Percentiles rank a stretch among this genome's conserved stretches.
phyloP scores from a whole-genome alignment of 345 rosid species.

The Reutealis trisperma region DNA sequence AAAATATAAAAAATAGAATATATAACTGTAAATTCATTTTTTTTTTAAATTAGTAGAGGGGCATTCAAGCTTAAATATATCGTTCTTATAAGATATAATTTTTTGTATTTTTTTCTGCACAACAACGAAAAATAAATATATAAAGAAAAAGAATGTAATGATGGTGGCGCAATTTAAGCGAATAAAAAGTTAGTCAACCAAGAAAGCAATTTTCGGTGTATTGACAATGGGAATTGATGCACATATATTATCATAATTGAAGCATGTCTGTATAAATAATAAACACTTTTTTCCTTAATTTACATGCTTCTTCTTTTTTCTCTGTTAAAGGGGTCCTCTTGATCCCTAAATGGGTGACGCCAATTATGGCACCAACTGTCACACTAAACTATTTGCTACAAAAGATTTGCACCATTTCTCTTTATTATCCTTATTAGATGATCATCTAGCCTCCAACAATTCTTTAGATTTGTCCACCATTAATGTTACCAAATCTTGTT shows the following conservation, averaged over 20 bases:
- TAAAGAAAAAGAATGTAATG: too few species aligned
- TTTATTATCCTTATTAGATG: neutral
- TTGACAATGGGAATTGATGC: neutral
- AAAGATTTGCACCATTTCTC: neutral
- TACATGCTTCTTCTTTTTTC: conserved; percentile 8
- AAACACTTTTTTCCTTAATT: neutral
- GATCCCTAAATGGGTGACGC: conserved; percentile 14
- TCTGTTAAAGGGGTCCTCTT: conserved; percentile 10
- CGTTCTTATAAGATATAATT: too few species aligned
- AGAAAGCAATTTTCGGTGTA: neutral
- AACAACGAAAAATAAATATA: neutral
- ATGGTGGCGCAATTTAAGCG: conserved; percentile 16
- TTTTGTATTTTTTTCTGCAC: too few species aligned
- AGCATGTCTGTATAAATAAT: neutral
- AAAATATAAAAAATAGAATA: too few species aligned
- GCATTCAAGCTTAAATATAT: too few species aligned
- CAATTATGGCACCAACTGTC: conserved; percentile 24
- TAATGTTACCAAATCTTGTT: too few species aligned
- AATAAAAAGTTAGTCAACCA: neutral
- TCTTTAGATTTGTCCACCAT: too few species aligned
- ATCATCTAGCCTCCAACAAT: neutral
- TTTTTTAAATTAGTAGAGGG: too few species aligned
- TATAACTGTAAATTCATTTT: too few species aligned
- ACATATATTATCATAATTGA: neutral
- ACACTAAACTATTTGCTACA: neutral